phyloP scores from a whole-genome alignment of 441 rosid genomes.

The Biscutella laevigata region DNA sequence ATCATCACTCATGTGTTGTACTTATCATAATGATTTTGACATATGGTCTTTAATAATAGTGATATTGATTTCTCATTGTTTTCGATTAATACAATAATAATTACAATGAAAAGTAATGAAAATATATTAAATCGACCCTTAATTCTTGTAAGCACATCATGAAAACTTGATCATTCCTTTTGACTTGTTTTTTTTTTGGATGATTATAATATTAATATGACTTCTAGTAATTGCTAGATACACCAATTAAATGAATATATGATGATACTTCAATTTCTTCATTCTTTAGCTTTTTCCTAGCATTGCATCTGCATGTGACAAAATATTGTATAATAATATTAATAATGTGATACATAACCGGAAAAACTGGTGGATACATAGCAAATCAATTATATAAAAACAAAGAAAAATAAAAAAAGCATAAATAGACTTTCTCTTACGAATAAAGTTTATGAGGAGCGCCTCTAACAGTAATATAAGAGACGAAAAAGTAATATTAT shows the following conservation, averaged over 20 bases:
- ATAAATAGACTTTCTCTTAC: no score
- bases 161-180: constrained; percentile 13
- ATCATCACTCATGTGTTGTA: constrained; percentile 19
- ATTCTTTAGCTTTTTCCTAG: constrained; percentile 13
- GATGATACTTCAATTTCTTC: constrained; percentile 12
- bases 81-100: background rate
- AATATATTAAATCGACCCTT: constrained; percentile 8
- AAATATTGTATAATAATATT: constrained; percentile 4
- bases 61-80: constrained; percentile 4
- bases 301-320: constrained; percentile 22
- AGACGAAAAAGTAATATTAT: no score
- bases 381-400: background rate
- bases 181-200: constrained; percentile 10
- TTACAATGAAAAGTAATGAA: background rate
- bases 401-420: no score
- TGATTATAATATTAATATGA: constrained; percentile 1
- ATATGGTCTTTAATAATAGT: constrained; percentile 17
- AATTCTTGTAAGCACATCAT: constrained; percentile 13
- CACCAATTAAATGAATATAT: constrained; percentile 14
- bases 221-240: background rate
- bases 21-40: constrained; percentile 20
- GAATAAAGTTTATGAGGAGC: no score
- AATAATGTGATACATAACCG: constrained; percentile 3
- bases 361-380: background rate
- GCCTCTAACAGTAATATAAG: no score